Evolutionary conservation across 306 rosid genomes (phyloP).

Genomic region (Cercis canadensis): DNA sequence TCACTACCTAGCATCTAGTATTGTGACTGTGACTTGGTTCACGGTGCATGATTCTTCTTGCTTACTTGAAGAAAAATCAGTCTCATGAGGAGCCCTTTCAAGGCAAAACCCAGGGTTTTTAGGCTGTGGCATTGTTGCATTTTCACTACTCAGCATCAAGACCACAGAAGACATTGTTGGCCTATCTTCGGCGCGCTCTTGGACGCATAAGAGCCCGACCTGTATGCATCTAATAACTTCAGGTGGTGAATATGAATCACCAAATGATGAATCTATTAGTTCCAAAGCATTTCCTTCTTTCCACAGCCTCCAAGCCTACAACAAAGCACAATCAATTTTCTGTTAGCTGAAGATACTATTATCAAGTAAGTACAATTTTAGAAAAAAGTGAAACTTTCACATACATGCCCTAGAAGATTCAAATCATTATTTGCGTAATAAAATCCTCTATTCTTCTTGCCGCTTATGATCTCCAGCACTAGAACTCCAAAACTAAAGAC

Average conservation of each 20-base stretch:
- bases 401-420: constrained; percentile 68
- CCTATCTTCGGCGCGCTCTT: constrained; percentile 63
- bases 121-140: constrained; percentile 49
- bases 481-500: constrained; percentile 81
- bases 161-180: constrained; percentile 44
- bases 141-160: constrained; percentile 30
- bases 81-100: constrained; percentile 52
- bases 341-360: constrained; percentile 28
- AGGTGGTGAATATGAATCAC: no score
- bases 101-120: constrained; percentile 41
- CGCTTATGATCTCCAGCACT: constrained; percentile 65
- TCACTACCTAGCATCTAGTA: constrained; percentile 72
- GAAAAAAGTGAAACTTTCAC: constrained; percentile 22
- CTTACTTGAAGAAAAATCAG: constrained; percentile 66
- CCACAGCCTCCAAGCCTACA: no score
- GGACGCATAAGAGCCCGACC: constrained; percentile 61
- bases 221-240: no score
- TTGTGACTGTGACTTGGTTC: constrained; percentile 78
- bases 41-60: constrained; percentile 64
- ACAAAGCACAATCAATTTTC: no score
- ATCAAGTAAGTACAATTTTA: constrained; percentile 15
- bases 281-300: no score
- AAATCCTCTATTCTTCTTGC: constrained; percentile 70
- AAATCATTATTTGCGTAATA: constrained; percentile 54
- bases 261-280: no score